phyloP scores from a whole-genome alignment of 139 green algal species.

The Chlamydomonas schloesseri region DNA sequence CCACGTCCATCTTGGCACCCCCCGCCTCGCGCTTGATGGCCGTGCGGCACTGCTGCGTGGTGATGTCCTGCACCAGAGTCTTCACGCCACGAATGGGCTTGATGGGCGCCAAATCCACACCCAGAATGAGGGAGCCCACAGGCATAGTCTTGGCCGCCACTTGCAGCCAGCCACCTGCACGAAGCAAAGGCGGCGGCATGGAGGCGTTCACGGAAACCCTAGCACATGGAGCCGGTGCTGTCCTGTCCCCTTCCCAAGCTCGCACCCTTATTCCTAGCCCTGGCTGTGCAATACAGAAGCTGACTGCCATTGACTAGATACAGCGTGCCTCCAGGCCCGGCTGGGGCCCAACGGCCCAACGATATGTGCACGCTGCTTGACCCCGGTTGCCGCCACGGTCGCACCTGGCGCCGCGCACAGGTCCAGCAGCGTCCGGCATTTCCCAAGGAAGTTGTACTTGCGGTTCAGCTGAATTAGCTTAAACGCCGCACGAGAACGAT shows the following conservation, averaged over 20 bases:
- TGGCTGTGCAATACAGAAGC: no score
- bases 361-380: no score
- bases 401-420: conserved; percentile 96
- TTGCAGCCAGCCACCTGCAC: conserved; percentile 72
- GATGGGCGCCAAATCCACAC: conserved; percentile 97
- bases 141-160: conserved; percentile 97
- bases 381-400: background rate
- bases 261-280: no score
- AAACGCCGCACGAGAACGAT: conserved; percentile 97
- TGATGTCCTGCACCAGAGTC: conserved; percentile 96
- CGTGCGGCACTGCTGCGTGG: conserved; percentile 79
- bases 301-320: no score
- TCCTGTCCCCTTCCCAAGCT: no score
- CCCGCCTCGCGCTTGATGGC: conserved; percentile 84
- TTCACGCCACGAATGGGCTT: conserved; percentile 88
- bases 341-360: no score
- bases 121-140: conserved; percentile 89
- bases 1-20: conserved; percentile 89
- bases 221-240: no score
- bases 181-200: no score
- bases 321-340: no score
- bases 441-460: conserved; percentile 95
- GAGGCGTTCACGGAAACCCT: background rate
- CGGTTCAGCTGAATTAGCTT: conserved; percentile 99
- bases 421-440: conserved; percentile 87